Conservation (phyloP, 2,329 filamentous ascomycete genomes). For the Kalmusia sp. region DNA sequence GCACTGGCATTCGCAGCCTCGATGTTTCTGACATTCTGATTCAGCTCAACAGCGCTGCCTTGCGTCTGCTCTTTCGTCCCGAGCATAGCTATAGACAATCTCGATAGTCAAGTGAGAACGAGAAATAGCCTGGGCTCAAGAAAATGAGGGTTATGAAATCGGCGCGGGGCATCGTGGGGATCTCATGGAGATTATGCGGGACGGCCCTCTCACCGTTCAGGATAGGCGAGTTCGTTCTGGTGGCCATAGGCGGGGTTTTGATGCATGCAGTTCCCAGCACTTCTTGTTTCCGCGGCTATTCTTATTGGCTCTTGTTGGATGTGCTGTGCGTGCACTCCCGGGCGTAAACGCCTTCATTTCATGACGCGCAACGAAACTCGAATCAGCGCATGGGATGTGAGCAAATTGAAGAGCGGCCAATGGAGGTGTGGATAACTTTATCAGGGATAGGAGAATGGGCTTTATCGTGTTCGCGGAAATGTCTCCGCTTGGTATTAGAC, state of each 20-base stretch:
- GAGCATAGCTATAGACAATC: background rate
- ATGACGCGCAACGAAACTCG: no score
- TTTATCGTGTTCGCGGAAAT: no score
- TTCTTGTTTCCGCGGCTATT: background rate
- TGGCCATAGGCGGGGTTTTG: background rate
- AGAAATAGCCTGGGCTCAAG: no score
- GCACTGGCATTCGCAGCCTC: background rate
- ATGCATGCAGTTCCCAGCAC: background rate
- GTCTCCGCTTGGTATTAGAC: no score
- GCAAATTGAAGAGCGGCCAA: no score
- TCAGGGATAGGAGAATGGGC: no score
- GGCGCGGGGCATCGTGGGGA: background rate
- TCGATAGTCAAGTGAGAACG: no score
- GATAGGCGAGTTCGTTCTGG: background rate
- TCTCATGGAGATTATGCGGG: background rate
- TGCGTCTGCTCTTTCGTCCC: background rate
- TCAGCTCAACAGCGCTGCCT: no score
- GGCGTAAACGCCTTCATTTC: background rate
- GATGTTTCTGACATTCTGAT: background rate
- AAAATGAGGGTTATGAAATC: no score
- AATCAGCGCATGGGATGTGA: no score
- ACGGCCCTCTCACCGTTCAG: background rate
- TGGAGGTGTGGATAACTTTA: no score
- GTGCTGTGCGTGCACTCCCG: background rate
- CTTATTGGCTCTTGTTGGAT: background rate